Evolutionary conservation across 1,284 basidiomycete species (phyloP).

Genomic region (Wallemia mellicola): DNA sequence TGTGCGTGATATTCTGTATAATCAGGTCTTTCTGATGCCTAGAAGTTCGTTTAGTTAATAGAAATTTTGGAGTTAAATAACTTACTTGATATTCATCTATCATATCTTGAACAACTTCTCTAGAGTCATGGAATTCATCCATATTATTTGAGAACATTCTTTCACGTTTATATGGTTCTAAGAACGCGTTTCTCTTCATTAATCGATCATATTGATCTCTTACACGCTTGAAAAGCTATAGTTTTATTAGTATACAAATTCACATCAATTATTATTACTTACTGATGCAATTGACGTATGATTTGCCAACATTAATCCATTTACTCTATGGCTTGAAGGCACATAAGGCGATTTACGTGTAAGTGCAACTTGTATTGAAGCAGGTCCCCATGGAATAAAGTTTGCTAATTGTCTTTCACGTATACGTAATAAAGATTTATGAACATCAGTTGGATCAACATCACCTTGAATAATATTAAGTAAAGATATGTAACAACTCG

Average conservation of each 20-base stretch:
- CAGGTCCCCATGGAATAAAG: slow-evolving; percentile 98
- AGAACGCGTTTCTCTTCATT: slow-evolving; percentile 65
- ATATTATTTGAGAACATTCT: slow-evolving; percentile 68
- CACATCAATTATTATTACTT: too few species aligned
- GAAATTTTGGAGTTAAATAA: too few species aligned
- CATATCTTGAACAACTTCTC: slow-evolving; percentile 8
- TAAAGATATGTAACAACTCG: slow-evolving; percentile 86
- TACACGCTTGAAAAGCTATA: slow-evolving; percentile 86
- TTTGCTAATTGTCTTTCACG: slow-evolving; percentile 84
- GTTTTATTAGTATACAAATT: too few species aligned
- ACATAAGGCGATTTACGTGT: slow-evolving; percentile 75
- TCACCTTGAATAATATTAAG: slow-evolving; percentile 97
- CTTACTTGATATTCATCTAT: slow-evolving; percentile 7
- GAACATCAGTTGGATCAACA: slow-evolving; percentile 91
- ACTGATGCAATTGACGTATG: slow-evolving; percentile 88
- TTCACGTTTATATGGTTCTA: slow-evolving; percentile 95
- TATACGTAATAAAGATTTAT: slow-evolving; percentile 86
- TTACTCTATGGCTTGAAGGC: slow-evolving; percentile 63
- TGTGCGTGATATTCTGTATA: slow-evolving; percentile 7
- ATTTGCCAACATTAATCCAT: slow-evolving; percentile 93
- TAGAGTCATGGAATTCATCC: slow-evolving; percentile 80
- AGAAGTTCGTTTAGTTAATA: too few species aligned
- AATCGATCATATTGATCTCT: slow-evolving; percentile 80
- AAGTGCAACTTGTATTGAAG: slow-evolving; percentile 86
- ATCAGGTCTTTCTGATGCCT: slow-evolving; percentile 12